Base-by-base conservation (phyloP, 2,329 filamentous ascomycete genomes). In the Knufia fluminis region DNA sequence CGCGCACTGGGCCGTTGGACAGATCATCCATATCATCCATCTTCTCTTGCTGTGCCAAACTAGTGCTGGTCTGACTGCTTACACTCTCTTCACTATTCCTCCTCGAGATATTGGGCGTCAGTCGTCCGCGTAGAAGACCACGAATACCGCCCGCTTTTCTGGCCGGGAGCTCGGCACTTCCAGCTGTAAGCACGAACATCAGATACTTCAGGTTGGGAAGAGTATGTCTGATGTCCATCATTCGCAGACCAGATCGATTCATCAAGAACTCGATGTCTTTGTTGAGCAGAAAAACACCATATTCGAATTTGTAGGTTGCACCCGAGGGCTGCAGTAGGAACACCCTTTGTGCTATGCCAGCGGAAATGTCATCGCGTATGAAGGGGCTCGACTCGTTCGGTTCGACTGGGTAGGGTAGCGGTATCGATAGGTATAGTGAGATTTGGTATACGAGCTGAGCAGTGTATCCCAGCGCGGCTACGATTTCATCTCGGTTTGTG, bases 221-320 rank as follows among this genome's bases (percentile, higher is more conserved):
- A 0, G 91, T 94, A 58, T 97, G 88, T 3, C 92, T 79, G 16
- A 96, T 88, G 61, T 98, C 92, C 54, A 96, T 77, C 1, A 94
- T 82, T 41, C 83, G 82, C 10, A 96, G 71, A 0, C 84, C 84
- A 56, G 89, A 82, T 1, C 71, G 68, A 52, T 74, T 77, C 59
- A 80, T 71, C 9, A 85, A 63, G 42, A 82, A 73, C 58, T 97
- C 90, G 49, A 98, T 90, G 62, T 97, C 74, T 68, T 97, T 96
- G 70, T 97, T 97, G 12, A 98, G 76, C n/a, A 97, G 71, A 60
- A 97, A 98, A 63, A 95, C 92, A 9, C 76, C 92, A 64, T 97
- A 98, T 60, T 97, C 91, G 66, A 97, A 97, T 2, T 91, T 82
- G 70, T 91, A 97, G 40, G 89, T 80, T 0, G 88, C 80, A 2